Base-by-base conservation (phyloP, 305 asterid genomes). In the Withania somnifera region DNA sequence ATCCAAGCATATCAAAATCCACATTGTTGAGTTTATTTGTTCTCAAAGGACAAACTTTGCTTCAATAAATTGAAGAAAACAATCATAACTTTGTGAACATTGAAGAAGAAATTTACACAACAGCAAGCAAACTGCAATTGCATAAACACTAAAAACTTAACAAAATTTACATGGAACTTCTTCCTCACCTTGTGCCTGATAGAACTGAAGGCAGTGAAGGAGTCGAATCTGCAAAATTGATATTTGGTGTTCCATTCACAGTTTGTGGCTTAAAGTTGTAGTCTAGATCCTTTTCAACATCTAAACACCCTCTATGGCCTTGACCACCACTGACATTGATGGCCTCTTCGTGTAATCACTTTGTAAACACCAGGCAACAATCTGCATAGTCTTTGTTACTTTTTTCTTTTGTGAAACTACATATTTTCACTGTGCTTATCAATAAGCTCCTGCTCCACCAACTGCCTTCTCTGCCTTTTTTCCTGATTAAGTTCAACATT, bases 161-260 rank as follows among this genome's bases (percentile, higher is more conserved):
- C 30, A 50, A 56, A 22, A 42, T n/a, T 52, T 3, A 9, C 1
- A 36, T 10, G 36, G 15, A 9, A 36, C 34, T 76, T 50, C 42
- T 36, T 22, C 14, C 82, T 84, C 87, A 90, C 26, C 88, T 57
- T 0, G 89, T 90, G 56, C 89, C 89, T 14, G 90, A 88, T 11
- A 90, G 80, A 81, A 87, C 7, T 3, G 86, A 86, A 11, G 90
- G 85, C 80, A 82, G 24, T 30, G 87, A 38, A 57, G 84, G 87
- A 77, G 89, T 82, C 42, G 15, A 79, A 58, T 84, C 85, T 61
- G 61, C 32, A 1, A 40, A 51, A 17, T 0, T 53, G 69, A 17
- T n/a, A 52, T 52, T 10, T 7, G 67, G n/a, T 38, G 11, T 34
- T n/a, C 30, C 30, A 0, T 45, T 36, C 11, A 67, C 7, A 0